Evolutionary conservation across 306 rosid species (phyloP).

Genomic region (Hippophae rhamnoides): DNA sequence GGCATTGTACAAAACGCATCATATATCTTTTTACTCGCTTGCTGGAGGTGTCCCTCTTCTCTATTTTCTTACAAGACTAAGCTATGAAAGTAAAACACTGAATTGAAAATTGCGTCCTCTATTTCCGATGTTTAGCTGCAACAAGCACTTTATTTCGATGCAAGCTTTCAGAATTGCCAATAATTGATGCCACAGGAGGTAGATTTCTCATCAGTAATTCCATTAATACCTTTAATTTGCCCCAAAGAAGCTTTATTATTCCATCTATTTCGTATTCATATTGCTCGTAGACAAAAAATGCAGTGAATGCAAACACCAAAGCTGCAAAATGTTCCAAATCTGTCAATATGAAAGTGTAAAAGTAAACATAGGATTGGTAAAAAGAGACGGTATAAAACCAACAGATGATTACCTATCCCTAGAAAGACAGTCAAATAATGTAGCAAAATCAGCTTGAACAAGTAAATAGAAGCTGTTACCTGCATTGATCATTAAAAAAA

Average conservation of each 20-base stretch:
- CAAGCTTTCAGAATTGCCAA: too few species aligned
- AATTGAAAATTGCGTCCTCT: neutral
- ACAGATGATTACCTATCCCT: slow-evolving; percentile 48
- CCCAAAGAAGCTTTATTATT: slow-evolving; percentile 23
- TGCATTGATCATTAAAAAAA: too few species aligned
- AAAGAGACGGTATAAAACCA: slow-evolving; percentile 3
- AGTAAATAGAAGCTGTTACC: too few species aligned
- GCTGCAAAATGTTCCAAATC: slow-evolving; percentile 30
- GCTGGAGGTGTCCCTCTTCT: too few species aligned
- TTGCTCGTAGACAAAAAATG: slow-evolving; percentile 74
- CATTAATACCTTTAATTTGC: slow-evolving; percentile 20
- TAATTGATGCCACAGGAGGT: slow-evolving; percentile 24
- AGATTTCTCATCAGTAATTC: slow-evolving; percentile 26
- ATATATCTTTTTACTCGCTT: too few species aligned
- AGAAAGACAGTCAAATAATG: slow-evolving; percentile 18
- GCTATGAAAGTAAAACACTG: too few species aligned
- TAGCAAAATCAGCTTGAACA: too few species aligned
- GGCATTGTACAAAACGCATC: too few species aligned
- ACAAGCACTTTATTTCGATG: neutral
- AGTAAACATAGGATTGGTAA: neutral
- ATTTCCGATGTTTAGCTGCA: slow-evolving; percentile 24
- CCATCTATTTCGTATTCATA: slow-evolving; percentile 61
- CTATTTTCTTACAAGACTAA: too few species aligned
- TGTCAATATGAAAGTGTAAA: neutral
- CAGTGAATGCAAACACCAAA: slow-evolving; percentile 53